These are phyloP conservation scores for Nadsonia commutata DNA, from an alignment of 1,139 yeast genomes.

Conservation along the genomic window DNA sequence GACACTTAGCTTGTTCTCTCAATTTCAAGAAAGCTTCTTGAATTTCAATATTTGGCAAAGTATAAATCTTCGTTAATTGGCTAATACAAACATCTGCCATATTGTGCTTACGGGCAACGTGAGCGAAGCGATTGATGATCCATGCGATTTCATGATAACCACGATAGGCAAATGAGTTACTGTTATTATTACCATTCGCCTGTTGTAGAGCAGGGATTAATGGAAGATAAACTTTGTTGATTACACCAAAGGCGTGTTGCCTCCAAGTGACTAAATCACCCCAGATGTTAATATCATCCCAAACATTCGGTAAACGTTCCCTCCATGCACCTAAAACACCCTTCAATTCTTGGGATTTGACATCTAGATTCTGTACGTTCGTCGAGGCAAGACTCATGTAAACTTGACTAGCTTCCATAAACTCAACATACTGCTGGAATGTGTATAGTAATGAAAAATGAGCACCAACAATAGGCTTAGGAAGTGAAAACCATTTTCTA, in stretches of 20 bases:
- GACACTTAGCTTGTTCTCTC: conserved; percentile 95
- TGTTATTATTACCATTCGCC: conserved; percentile 40
- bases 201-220: conserved; percentile 72
- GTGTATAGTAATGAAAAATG: conserved; percentile 85
- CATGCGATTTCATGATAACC: conserved; percentile 99
- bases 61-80: conserved; percentile 85
- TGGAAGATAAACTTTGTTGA: conserved; percentile 88
- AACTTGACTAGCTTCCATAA: conserved; percentile 93
- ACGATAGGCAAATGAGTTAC: conserved; percentile 85
- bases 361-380: conserved; percentile 80
- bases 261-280: conserved; percentile 97
- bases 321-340: conserved; percentile 96
- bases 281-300: conserved; percentile 98
- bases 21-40: conserved; percentile 94
- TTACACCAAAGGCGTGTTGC: conserved; percentile 95
- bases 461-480: conserved; percentile 59
- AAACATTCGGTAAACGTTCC: conserved; percentile 84
- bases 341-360: conserved; percentile 85
- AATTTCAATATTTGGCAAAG: conserved; percentile 91
- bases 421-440: conserved; percentile 94
- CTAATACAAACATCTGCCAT: conserved; percentile 95
- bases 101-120: conserved; percentile 90
- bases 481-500: conserved; percentile 87
- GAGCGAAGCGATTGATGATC: conserved; percentile 97
- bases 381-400: conserved; percentile 82